Evolutionary conservation across 129 eudicot genomes (phyloP), one percentile per base, ranked within the genome.

Genomic region (Helianthus annuus): DNA sequence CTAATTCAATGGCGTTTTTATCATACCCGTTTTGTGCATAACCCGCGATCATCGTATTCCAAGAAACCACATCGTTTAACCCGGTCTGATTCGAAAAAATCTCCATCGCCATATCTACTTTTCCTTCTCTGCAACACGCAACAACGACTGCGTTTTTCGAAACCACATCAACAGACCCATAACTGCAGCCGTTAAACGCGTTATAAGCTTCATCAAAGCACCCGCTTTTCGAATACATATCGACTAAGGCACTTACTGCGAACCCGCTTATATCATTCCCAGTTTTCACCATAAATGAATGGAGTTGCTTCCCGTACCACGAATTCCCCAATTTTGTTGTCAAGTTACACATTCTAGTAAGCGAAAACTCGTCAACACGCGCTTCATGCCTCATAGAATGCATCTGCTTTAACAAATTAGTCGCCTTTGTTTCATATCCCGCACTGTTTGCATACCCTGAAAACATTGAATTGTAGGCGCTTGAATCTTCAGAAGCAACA

Each of bases 161-260:
- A 48, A 86, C 96, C 65, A 75, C 76, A 64, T 90, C 98, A 38
- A 82, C 68, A 10, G 69, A 66, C 48, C 68, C 80, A 10, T 54
- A 51, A 63, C 48, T 39, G 61, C 82, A 59, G 60, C 82, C 87
- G 66, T 88, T 61, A 80, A 84, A 89, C 34, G 74, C 93, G 51
- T 61, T 77, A 59, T 68, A 84, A 4, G 91, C 87, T 62, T 90
- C 98, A 11, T 36, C 14, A 83, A 88, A 90, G 27, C 85, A 85
- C 81, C 92, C 89, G 59, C 86, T 83, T 82, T 90, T 94, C 0
- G 98, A 94, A 71, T 94, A 94, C 98, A 94, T 94, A 51, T 88
- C 96, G 54, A 90, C 68, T 10, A 94, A 65, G 39, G 96, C 83
- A 81, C 96, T 94, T 48, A 79, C 79, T 2, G 93, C 84, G 71